These are phyloP conservation scores for Phytophthora pluvialis DNA, from an alignment of 352 stramenopile genomes.

Conservation along the genomic window DNA sequence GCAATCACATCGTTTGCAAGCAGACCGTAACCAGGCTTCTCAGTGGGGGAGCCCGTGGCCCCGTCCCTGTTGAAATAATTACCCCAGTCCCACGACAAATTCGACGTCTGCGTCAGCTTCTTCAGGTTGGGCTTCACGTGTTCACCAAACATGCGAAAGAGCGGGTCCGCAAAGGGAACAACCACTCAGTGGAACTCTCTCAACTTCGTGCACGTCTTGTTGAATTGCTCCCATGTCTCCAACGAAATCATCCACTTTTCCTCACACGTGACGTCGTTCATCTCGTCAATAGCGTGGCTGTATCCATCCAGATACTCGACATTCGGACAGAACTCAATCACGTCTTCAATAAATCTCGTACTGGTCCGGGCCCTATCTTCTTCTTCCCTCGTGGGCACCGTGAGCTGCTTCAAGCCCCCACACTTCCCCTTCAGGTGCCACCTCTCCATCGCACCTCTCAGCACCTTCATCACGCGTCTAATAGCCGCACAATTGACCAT, in stretches of 20 bases:
- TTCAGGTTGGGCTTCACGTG: slow-evolving; percentile 44
- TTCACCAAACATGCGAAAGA: slow-evolving; percentile 52
- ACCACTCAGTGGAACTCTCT: slow-evolving; percentile 47
- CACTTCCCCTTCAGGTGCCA: slow-evolving; percentile 39
- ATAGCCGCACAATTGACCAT: slow-evolving; percentile 18
- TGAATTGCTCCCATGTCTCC: slow-evolving; percentile 43
- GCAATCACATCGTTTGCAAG: slow-evolving; percentile 36
- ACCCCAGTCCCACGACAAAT: slow-evolving; percentile 48
- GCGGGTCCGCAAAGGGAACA: slow-evolving; percentile 46
- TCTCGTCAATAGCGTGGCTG: slow-evolving; percentile 35
- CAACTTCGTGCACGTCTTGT: slow-evolving; percentile 43
- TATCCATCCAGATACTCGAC: slow-evolving; percentile 46
- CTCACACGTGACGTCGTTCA: slow-evolving; percentile 36
- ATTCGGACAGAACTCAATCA: slow-evolving; percentile 44
- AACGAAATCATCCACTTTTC: slow-evolving; percentile 48
- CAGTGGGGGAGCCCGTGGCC: background rate
- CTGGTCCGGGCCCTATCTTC: slow-evolving; percentile 26
- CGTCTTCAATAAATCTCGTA: slow-evolving; percentile 39
- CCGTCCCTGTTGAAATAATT: slow-evolving; percentile 37
- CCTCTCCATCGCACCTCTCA: slow-evolving; percentile 38
- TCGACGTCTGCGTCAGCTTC: slow-evolving; percentile 41
- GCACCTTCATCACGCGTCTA: slow-evolving; percentile 27
- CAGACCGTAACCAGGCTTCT: slow-evolving; percentile 29
- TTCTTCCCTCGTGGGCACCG: slow-evolving; percentile 35
- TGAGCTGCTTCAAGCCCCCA: slow-evolving; percentile 47